phyloP scores from a whole-genome alignment of 768 basidiomycete genomes.

The Plicaturopsis crispa region DNA sequence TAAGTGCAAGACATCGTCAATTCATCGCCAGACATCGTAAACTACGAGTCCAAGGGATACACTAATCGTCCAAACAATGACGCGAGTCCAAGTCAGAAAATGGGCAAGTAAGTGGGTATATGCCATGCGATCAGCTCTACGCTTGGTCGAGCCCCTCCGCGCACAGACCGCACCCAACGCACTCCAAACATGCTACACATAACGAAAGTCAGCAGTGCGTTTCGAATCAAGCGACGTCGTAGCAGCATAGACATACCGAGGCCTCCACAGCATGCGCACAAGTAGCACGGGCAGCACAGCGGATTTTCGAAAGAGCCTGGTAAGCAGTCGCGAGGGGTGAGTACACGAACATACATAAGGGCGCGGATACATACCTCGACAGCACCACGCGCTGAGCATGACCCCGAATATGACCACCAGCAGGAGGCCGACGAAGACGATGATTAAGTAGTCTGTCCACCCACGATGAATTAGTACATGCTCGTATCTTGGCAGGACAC shows the following conservation, averaged over 20 bases:
- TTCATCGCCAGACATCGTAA: too few species aligned
- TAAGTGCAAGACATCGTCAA: too few species aligned
- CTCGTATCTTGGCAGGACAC: neutral
- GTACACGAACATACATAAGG: neutral
- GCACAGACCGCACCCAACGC: slow-evolving; percentile 63
- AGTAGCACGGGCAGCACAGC: slow-evolving; percentile 61
- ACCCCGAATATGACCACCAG: slow-evolving; percentile 46
- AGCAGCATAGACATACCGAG: slow-evolving; percentile 32
- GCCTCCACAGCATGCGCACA: slow-evolving; percentile 68
- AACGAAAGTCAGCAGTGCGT: neutral
- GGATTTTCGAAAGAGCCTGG: slow-evolving; percentile 54
- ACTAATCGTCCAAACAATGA: too few species aligned
- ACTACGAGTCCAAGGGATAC: too few species aligned
- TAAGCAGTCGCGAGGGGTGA: slow-evolving; percentile 4
- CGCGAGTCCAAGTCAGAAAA: too few species aligned
- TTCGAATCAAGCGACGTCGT: neutral
- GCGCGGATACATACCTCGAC: slow-evolving; percentile 32
- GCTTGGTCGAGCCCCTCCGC: slow-evolving; percentile 38
- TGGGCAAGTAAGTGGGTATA: too few species aligned
- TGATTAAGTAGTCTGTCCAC: slow-evolving; percentile 48
- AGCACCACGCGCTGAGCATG: slow-evolving; percentile 62
- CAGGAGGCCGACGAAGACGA: slow-evolving; percentile 57
- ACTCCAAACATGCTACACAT: slow-evolving; percentile 52
- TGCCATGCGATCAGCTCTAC: too few species aligned
- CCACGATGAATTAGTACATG: neutral